Percentiles rank a stretch among this genome's conserved stretches.
phyloP scores from a whole-genome alignment of 257 asterid genomes.

The Solanum lycopersicoides region DNA sequence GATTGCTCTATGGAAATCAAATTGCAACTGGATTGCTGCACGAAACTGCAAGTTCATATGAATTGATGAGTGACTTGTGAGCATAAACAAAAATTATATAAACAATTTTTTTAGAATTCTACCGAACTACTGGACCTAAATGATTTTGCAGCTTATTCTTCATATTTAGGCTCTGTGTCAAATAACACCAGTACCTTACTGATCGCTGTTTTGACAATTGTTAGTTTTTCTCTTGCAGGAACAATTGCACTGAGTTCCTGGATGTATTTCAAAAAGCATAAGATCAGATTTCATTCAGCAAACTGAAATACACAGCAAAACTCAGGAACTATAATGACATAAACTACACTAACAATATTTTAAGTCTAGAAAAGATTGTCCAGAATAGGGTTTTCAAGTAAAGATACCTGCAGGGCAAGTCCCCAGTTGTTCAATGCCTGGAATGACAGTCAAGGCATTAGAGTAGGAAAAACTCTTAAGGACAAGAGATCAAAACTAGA shows the following conservation, averaged over 20 bases:
- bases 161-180: not conserved
- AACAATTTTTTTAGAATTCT: not conserved
- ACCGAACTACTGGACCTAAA: not conserved
- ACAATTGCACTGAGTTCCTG: constrained; percentile 99
- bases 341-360: not conserved
- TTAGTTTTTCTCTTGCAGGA: constrained; percentile 97
- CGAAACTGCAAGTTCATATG: constrained; percentile 61
- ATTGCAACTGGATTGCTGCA: constrained; percentile 90
- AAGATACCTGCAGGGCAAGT: constrained; percentile 93
- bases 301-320: not conserved
- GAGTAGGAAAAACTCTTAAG: not conserved
- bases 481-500: not conserved
- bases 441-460: constrained; percentile 15
- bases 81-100: not conserved
- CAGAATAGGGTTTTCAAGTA: not conserved
- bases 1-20: constrained; percentile 98
- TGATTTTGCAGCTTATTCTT: not conserved
- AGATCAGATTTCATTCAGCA: not conserved
- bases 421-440: constrained; percentile 99
- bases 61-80: not conserved
- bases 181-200: constrained; percentile 55
- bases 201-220: constrained; percentile 86
- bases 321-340: not conserved
- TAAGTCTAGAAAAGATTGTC: not conserved
- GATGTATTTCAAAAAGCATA: constrained; percentile 8